Conservation (phyloP, 371 early-diverging fungal species). For the Haplosporangium sp. region DNA sequence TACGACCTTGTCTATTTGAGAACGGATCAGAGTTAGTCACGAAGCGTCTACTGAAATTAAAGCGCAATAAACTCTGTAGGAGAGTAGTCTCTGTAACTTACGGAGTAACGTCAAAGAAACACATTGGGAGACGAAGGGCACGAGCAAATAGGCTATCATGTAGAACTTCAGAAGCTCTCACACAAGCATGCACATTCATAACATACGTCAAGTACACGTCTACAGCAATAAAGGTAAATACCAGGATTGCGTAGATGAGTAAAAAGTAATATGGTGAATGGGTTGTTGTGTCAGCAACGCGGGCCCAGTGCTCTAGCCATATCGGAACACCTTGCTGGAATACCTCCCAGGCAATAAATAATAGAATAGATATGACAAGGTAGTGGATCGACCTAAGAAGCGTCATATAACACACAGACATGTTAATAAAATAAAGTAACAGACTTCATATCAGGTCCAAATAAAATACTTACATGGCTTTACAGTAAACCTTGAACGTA, state of each 20-base stretch:
- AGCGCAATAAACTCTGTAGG: no score
- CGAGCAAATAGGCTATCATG: conserved; percentile 15
- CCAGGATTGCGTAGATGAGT: conserved; percentile 48
- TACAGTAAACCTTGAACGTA: conserved; percentile 78
- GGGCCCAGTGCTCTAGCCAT: conserved; percentile 79
- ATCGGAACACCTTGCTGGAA: conserved; percentile 68
- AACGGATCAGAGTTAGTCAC: background rate
- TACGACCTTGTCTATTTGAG: conserved; percentile 68
- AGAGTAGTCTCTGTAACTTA: conserved; percentile 11
- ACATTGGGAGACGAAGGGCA: conserved; percentile 70
- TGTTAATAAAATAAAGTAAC: background rate
- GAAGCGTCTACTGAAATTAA: background rate
- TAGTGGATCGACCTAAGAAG: conserved; percentile 15
- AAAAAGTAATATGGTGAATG: conserved; percentile 43
- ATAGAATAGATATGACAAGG: background rate
- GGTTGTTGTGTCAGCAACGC: conserved; percentile 28
- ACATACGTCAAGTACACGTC: conserved; percentile 57
- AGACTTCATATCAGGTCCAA: no score
- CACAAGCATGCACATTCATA: conserved; percentile 14
- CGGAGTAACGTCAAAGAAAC: conserved; percentile 49
- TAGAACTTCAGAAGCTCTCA: conserved; percentile 60
- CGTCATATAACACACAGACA: background rate
- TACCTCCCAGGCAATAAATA: conserved; percentile 60
- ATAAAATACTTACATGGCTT: conserved; percentile 36
- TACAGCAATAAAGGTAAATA: conserved; percentile 55